Conservation (phyloP, 148 eudicot species). For the Vaccinium macrocarpon region DNA sequence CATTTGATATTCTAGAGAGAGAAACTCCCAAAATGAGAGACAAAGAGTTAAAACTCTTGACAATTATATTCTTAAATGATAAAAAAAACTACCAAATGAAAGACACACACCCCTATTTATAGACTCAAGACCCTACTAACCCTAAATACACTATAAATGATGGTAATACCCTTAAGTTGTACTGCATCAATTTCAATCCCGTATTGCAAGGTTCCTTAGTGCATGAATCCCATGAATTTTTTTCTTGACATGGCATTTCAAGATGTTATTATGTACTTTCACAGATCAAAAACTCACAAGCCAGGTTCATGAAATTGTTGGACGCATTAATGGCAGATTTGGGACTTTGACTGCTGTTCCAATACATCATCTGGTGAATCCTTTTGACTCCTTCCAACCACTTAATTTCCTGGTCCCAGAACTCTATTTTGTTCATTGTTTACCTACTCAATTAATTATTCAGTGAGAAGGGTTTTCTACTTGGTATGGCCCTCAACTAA, state of each 20-base stretch:
- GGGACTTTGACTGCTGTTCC: slow-evolving; percentile 83
- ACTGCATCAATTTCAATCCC: not conserved
- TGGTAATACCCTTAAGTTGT: too few relatives aligned
- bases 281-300: slow-evolving; percentile 95
- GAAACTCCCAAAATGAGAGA: too few relatives aligned
- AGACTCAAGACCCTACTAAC: too few relatives aligned
- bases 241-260: not conserved
- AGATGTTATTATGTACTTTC: slow-evolving; percentile 9
- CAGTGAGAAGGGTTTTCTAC: not conserved
- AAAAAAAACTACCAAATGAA: too few relatives aligned
- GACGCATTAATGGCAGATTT: slow-evolving; percentile 91
- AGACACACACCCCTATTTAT: too few relatives aligned
- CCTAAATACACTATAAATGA: too few relatives aligned
- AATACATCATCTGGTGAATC: slow-evolving; percentile 82
- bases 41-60: too few relatives aligned
- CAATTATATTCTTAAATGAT: too few relatives aligned
- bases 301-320: slow-evolving; percentile 95
- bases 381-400: slow-evolving; percentile 14
- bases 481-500: not conserved
- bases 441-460: not conserved
- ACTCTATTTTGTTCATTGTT: not conserved
- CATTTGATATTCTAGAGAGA: too few relatives aligned
- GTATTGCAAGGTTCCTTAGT: not conserved
- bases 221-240: not conserved
- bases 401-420: not conserved